These are phyloP conservation scores for Entonaema liquescens DNA, from an alignment of 495 filamentous ascomycete genomes.

Conservation along the genomic window DNA sequence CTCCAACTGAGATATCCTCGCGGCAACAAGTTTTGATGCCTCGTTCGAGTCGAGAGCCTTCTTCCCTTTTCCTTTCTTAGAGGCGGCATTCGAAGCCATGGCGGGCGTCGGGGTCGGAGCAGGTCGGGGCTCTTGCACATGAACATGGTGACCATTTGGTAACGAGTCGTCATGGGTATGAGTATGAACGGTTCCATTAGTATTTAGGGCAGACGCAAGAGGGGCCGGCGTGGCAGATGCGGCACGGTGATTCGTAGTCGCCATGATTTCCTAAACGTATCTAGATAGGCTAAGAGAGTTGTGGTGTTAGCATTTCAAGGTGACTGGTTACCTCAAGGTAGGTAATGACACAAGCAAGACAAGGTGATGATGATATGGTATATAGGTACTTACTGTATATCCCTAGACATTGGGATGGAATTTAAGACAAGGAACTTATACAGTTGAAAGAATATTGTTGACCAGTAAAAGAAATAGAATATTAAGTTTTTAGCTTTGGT, in stretches of 20 bases:
- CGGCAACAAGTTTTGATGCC: constrained; percentile 86
- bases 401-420: constrained; percentile 33
- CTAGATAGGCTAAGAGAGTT: constrained; percentile 19
- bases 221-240: constrained; percentile 45
- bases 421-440: constrained; percentile 11
- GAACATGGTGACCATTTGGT: constrained; percentile 49
- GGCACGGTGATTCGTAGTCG: constrained; percentile 42
- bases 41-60: constrained; percentile 82
- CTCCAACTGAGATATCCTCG: constrained; percentile 95
- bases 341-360: not conserved
- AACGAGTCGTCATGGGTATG: constrained; percentile 40
- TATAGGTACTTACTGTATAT: constrained; percentile 23
- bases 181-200: constrained; percentile 37
- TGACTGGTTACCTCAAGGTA: no score
- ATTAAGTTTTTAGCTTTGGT: not conserved
- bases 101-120: constrained; percentile 53
- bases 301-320: constrained; percentile 4
- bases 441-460: constrained; percentile 13
- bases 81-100: constrained; percentile 48
- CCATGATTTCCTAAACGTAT: constrained; percentile 39
- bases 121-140: constrained; percentile 51
- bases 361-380: not conserved
- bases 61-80: constrained; percentile 75
- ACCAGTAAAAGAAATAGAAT: constrained; percentile 5
- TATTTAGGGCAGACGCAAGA: constrained; percentile 34